Evolutionary conservation across 306 rosid species (phyloP).

Genomic region (Ormosia emarginata): DNA sequence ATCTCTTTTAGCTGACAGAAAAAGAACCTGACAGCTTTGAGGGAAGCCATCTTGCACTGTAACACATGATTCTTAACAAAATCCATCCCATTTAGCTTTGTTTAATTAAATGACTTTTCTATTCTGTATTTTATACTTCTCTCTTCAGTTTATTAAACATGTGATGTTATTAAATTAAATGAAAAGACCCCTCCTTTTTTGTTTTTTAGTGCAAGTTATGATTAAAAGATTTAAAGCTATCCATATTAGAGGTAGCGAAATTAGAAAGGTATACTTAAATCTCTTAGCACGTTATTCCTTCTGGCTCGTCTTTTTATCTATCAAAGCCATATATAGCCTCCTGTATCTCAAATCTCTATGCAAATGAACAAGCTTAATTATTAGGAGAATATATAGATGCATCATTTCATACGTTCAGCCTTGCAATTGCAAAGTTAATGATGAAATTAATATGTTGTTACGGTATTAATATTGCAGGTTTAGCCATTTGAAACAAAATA

Average conservation of each 20-base stretch:
- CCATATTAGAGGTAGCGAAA: neutral
- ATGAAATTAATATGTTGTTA: neutral
- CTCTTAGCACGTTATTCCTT: neutral
- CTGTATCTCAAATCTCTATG: neutral
- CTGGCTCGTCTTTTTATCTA: slow-evolving; percentile 21
- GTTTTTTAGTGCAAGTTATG: neutral
- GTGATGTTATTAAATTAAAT: neutral
- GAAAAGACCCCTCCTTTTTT: neutral
- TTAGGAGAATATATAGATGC: too few relatives aligned
- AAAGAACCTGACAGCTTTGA: slow-evolving; percentile 32
- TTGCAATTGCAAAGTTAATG: neutral
- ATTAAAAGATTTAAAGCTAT: neutral
- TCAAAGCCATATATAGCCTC: too few relatives aligned
- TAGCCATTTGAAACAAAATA: neutral
- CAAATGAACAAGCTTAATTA: neutral
- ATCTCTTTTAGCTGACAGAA: slow-evolving; percentile 5
- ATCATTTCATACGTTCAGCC: neutral
- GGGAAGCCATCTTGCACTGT: neutral
- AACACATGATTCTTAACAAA: neutral
- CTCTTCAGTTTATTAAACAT: slow-evolving; percentile 3
- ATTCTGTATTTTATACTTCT: neutral
- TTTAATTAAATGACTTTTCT: neutral
- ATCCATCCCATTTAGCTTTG: neutral
- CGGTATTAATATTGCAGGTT: neutral
- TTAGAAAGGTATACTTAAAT: neutral